Evolutionary conservation across 495 filamentous ascomycete genomes (phyloP), one percentile per base, ranked within the genome.

Genomic region (Xylaria grammica): DNA sequence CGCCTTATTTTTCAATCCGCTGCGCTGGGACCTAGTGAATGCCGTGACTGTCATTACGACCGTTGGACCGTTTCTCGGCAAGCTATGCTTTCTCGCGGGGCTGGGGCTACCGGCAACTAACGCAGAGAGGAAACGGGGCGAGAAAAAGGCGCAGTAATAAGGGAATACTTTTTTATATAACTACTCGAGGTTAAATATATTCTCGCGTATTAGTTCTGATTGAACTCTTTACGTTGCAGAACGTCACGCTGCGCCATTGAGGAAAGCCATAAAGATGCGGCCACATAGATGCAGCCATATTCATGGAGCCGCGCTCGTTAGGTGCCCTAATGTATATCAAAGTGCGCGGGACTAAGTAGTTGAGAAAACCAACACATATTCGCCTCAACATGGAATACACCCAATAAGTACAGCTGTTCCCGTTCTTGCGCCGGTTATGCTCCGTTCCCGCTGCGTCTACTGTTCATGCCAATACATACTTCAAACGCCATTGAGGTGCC

Each of bases 371-470:
- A 44, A 15, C 46, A 30, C 44, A 44, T 7, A 45, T 10, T 38
- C 44, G 17, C 38, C 22, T 32, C 46, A 42, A 5, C 32, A 51
- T 30, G 17, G 32, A 4, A 60, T 34, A 27, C 29, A 20, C 29
- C 29, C 6, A 10, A 52, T 42, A 22, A 27, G 20, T 51, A 60
- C 45, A 40, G 4, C 27, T 42, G 8, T 52, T 61, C 46, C 44
- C 24, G 40, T 45, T 50, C 51, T 38, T 42, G 53, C 62, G 44
- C 62, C 52, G 44, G 45, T 64, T 38, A 64, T 64, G 52, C 52
- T 44, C 13, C 52, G 30, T 58, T 38, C 30, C 62, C 34, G 44
- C 52, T 50, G 15, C 53, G 24, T 48, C 44, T 51, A 29, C 20
- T 26, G n/a, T 34, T 55, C 17, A 55, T 54, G 22, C 49, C 22